A percentile compares a stretch with the other conserved stretches of the same genome.
These are phyloP conservation scores for Apiospora aurea DNA, from an alignment of 2,329 filamentous ascomycete genomes.

Conservation along the genomic window DNA sequence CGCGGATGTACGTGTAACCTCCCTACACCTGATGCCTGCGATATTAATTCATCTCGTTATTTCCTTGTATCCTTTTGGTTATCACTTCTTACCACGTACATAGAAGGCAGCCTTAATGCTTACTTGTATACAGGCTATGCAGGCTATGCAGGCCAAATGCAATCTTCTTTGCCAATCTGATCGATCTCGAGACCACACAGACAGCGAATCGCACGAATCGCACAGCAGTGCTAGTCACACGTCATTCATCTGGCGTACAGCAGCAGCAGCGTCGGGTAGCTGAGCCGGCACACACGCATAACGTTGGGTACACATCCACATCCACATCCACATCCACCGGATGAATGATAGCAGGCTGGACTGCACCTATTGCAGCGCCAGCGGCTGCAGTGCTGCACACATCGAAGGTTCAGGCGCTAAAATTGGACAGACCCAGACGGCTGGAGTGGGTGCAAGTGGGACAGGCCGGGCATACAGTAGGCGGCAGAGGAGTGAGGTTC, in stretches of 20 bases:
- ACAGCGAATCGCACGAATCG: background rate
- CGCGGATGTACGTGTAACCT: constrained; percentile 15
- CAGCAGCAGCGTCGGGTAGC: background rate
- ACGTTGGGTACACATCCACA: background rate
- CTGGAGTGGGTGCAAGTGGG: constrained; percentile 14
- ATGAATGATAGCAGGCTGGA: background rate
- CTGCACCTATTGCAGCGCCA: background rate
- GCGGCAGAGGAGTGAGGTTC: background rate
- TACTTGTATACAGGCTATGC: background rate
- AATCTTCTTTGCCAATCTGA: background rate
- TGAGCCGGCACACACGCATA: background rate
- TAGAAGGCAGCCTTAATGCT: too few relatives aligned
- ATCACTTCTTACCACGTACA: background rate
- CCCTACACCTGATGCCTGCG: background rate
- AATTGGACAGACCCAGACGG: constrained; percentile 3
- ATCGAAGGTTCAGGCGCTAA: constrained; percentile 1
- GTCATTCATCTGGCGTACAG: constrained; percentile 3
- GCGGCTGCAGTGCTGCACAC: background rate
- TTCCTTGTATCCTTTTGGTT: background rate
- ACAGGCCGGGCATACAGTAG: background rate
- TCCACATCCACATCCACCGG: background rate
- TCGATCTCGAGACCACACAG: background rate
- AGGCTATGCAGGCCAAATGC: background rate
- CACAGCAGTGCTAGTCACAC: background rate
- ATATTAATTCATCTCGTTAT: background rate